Percentiles rank a stretch among this genome's conserved stretches.
Evolutionary conservation across 164 flowering plant genomes (phyloP).

Genomic region (Brasenia schreberi): DNA sequence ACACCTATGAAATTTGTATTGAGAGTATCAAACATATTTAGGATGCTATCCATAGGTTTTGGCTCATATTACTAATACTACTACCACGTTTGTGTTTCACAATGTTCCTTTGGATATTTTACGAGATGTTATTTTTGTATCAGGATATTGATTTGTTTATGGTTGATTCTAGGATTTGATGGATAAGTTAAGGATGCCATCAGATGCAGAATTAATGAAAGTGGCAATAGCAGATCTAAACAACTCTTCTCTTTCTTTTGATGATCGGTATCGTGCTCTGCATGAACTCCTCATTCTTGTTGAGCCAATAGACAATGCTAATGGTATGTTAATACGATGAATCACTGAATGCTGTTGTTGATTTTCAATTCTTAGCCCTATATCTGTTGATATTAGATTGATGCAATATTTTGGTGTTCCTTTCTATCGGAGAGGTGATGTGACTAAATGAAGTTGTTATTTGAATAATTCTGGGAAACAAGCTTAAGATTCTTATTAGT

Average conservation of each 20-base stretch:
- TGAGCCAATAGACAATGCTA: slow-evolving; percentile 88
- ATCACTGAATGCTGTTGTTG: not conserved
- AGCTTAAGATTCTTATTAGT: too few relatives aligned
- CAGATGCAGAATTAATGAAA: slow-evolving; percentile 85
- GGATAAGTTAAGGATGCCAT: slow-evolving; percentile 68
- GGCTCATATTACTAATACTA: too few relatives aligned
- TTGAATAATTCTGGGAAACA: too few relatives aligned
- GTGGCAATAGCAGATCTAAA: slow-evolving; percentile 69
- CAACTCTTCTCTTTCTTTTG: slow-evolving; percentile 52
- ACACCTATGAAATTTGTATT: not conserved
- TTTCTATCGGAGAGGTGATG: too few relatives aligned
- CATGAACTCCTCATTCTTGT: slow-evolving; percentile 74
- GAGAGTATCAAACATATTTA: not conserved
- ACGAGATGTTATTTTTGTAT: not conserved
- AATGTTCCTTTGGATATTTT: not conserved
- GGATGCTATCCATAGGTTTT: too few relatives aligned
- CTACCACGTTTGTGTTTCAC: not conserved
- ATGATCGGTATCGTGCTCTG: slow-evolving; percentile 63
- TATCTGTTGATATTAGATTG: too few relatives aligned
- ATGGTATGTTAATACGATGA: slow-evolving; percentile 29
- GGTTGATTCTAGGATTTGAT: slow-evolving; percentile 42
- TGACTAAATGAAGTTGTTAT: too few relatives aligned
- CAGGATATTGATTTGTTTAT: slow-evolving; percentile 5
- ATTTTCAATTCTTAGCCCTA: not conserved
- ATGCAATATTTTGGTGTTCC: too few relatives aligned